Conservation (phyloP, 768 basidiomycete species). For the Kwoniella europaea region DNA sequence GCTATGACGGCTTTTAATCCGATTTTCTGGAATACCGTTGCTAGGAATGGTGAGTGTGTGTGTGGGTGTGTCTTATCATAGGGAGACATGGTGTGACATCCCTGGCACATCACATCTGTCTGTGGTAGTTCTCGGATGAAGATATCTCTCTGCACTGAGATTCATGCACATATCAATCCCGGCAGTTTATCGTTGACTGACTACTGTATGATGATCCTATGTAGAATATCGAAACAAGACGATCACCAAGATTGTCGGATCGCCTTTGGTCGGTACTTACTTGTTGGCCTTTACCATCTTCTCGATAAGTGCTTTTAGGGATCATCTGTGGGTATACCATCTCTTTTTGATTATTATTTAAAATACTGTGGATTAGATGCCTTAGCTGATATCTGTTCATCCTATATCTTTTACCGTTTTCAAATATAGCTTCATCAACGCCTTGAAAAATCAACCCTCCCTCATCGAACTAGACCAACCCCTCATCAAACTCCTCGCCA, state of each 20-base stretch:
- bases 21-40: slow-evolving; percentile 92
- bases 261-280: slow-evolving; percentile 79
- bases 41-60: slow-evolving; percentile 76
- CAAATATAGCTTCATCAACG: slow-evolving; percentile 64
- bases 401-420: too few species aligned
- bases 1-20: slow-evolving; percentile 85
- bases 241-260: slow-evolving; percentile 80
- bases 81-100: too few species aligned
- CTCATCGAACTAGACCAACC: slow-evolving; percentile 70
- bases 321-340: slow-evolving; percentile 71
- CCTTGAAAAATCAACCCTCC: slow-evolving; percentile 69
- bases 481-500: slow-evolving; percentile 63
- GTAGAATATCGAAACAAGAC: slow-evolving; percentile 82
- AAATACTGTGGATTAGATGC: background rate
- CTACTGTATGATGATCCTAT: background rate
- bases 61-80: background rate
- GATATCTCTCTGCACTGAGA: too few species aligned
- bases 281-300: slow-evolving; percentile 85
- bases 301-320: slow-evolving; percentile 79
- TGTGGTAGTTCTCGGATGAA: too few species aligned
- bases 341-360: too few species aligned
- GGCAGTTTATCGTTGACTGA: background rate
- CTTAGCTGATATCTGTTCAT: background rate
- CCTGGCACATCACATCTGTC: too few species aligned
- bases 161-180: too few species aligned